Evolutionary conservation across 768 basidiomycete species (phyloP).

Genomic region (Hirschioporus abietinus): DNA sequence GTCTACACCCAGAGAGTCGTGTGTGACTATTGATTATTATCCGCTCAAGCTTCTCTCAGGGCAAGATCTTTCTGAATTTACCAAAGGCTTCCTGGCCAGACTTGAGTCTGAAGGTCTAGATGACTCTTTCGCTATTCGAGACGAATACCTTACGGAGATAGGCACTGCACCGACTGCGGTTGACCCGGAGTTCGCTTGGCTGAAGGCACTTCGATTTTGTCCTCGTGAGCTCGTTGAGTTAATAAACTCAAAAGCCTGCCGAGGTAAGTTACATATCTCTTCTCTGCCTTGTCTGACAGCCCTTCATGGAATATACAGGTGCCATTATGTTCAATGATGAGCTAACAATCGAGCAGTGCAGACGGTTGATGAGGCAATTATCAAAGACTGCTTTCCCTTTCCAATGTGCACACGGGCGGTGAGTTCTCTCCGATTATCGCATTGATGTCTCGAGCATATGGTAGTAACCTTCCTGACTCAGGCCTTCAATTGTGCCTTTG

Average conservation of each 20-base stretch:
- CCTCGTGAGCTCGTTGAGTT: constrained; percentile 80
- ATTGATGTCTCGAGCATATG: constrained; percentile 6
- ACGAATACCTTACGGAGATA: background rate
- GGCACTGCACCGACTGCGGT: background rate
- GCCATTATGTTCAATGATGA: constrained; percentile 97
- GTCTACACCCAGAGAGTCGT: constrained; percentile 5
- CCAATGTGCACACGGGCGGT: constrained; percentile 96
- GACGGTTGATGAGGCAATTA: constrained; percentile 60
- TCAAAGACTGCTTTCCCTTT: constrained; percentile 79
- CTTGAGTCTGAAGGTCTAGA: constrained; percentile 42
- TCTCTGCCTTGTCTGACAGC: constrained; percentile 1
- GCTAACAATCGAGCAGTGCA: constrained; percentile 63
- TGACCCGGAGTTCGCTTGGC: constrained; percentile 38
- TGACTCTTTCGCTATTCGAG: constrained; percentile 10
- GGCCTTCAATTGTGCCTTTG: constrained; percentile 55
- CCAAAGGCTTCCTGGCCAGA: constrained; percentile 67
- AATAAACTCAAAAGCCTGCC: constrained; percentile 92
- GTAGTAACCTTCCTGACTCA: constrained; percentile 11
- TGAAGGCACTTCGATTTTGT: constrained; percentile 71
- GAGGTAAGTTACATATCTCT: constrained; percentile 51
- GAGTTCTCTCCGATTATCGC: constrained; percentile 10
- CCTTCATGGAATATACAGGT: constrained; percentile 39
- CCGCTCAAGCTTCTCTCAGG: constrained; percentile 50
- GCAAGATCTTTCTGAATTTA: constrained; percentile 67
- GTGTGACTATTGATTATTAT: constrained; percentile 14